Evolutionary conservation across 768 basidiomycete genomes (phyloP).

Genomic region (Lyophyllum decastes): DNA sequence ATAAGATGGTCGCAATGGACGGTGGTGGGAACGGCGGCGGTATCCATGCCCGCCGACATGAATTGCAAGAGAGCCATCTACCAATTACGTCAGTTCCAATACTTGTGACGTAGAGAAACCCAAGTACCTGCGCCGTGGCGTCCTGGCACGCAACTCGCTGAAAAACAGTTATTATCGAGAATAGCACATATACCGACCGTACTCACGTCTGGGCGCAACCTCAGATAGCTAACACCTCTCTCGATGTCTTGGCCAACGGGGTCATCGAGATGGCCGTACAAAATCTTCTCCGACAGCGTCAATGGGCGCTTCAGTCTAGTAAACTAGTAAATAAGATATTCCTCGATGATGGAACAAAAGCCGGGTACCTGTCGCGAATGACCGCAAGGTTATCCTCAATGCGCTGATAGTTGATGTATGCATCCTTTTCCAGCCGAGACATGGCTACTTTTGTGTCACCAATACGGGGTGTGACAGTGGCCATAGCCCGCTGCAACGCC

Average conservation of each 20-base stretch:
- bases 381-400: slow-evolving; percentile 96
- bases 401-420: slow-evolving; percentile 92
- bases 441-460: slow-evolving; percentile 90
- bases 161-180: slow-evolving; percentile 6
- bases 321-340: slow-evolving; percentile 9
- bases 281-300: slow-evolving; percentile 94
- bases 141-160: slow-evolving; percentile 91
- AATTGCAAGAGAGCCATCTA: slow-evolving; percentile 99
- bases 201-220: slow-evolving; percentile 95
- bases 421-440: slow-evolving; percentile 81
- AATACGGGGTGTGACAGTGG: slow-evolving; percentile 77
- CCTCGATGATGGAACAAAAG: neutral
- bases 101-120: slow-evolving; percentile 16
- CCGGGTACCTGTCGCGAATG: slow-evolving; percentile 75
- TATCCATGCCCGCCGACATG: slow-evolving; percentile 99
- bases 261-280: slow-evolving; percentile 98
- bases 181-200: neutral
- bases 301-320: slow-evolving; percentile 83
- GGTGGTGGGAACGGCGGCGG: slow-evolving; percentile 95
- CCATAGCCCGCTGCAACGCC: slow-evolving; percentile 68
- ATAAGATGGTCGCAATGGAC: slow-evolving; percentile 99
- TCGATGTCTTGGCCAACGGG: slow-evolving; percentile 88
- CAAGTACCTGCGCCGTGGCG: slow-evolving; percentile 78
- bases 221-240: slow-evolving; percentile 93
- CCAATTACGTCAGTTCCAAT: slow-evolving; percentile 31